Conservation (phyloP, 345 rosid species). For the Reutealis trisperma region DNA sequence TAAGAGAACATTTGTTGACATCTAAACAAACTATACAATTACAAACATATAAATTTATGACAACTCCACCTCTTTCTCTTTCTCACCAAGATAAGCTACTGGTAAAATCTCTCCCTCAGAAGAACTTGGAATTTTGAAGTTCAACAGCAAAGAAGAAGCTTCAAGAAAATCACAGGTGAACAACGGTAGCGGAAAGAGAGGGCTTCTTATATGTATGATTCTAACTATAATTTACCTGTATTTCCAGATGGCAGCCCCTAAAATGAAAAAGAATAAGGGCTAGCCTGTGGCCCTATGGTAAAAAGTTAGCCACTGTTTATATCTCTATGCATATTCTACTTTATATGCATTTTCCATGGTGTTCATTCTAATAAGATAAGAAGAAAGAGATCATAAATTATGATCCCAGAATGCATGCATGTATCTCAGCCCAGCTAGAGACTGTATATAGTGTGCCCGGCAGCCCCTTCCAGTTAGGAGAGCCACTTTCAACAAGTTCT, state of each 20-base stretch:
- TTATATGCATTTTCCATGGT: slow-evolving; percentile 1
- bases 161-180: background rate
- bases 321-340: background rate
- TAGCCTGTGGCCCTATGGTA: slow-evolving; percentile 20
- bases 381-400: slow-evolving; percentile 16
- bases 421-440: slow-evolving; percentile 25
- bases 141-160: background rate
- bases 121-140: background rate
- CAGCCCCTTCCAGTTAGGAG: slow-evolving; percentile 8
- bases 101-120: background rate
- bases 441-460: slow-evolving; percentile 20
- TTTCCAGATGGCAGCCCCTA: slow-evolving; percentile 9
- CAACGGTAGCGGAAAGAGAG: background rate
- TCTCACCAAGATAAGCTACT: background rate
- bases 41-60: background rate
- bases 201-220: background rate
- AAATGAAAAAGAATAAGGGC: slow-evolving; percentile 12
- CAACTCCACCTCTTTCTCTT: slow-evolving; percentile 1
- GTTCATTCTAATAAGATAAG: slow-evolving; percentile 10
- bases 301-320: slow-evolving; percentile 29
- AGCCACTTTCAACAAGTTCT: slow-evolving; percentile 2
- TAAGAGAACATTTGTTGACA: background rate
- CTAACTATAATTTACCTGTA: background rate
- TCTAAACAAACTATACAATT: slow-evolving; percentile 8
- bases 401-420: slow-evolving; percentile 17